Conservation (phyloP, 1,284 basidiomycete genomes). For the Cryptococcus floricola region DNA sequence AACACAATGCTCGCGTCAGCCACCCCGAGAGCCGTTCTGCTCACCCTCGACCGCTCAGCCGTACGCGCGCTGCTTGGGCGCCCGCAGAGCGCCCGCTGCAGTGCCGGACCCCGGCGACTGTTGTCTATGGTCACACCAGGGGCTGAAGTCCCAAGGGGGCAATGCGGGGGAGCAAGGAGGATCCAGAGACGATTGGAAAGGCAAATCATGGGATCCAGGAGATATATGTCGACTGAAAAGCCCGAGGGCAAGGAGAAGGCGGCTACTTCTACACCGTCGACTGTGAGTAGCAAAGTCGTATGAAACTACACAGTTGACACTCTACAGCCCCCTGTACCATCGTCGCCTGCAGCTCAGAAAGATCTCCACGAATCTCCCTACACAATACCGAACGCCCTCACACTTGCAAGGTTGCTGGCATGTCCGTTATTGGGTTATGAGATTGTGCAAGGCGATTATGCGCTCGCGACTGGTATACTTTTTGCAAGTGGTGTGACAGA, state of each 20-base stretch:
- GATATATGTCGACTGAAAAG: conserved; percentile 2
- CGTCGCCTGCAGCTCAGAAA: conserved; percentile 1
- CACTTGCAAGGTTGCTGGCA: conserved; percentile 75
- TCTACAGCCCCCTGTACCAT: not conserved
- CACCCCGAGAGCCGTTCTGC: not conserved
- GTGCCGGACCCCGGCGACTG: conserved; percentile 6
- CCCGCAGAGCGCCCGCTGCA: not conserved
- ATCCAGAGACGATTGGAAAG: not conserved
- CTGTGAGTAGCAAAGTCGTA: not conserved
- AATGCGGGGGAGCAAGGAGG: not conserved
- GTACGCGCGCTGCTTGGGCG: not conserved
- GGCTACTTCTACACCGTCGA: not conserved
- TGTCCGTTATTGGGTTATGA: conserved; percentile 89
- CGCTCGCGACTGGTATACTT: conserved; percentile 73
- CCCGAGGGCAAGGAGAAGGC: not conserved
- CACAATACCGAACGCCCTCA: conserved; percentile 89
- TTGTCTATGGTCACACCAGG: not conserved
- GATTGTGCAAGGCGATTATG: conserved; percentile 79
- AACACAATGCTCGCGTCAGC: not conserved
- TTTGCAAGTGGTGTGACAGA: conserved; percentile 88
- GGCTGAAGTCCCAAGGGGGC: not conserved
- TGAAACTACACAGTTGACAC: not conserved
- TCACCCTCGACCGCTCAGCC: not conserved
- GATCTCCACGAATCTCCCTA: conserved; percentile 80
- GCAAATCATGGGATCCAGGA: not conserved